Evolutionary conservation across 2,329 filamentous ascomycete species (phyloP), one percentile per base, ranked within the genome.

Genomic region (Exophiala sideris): DNA sequence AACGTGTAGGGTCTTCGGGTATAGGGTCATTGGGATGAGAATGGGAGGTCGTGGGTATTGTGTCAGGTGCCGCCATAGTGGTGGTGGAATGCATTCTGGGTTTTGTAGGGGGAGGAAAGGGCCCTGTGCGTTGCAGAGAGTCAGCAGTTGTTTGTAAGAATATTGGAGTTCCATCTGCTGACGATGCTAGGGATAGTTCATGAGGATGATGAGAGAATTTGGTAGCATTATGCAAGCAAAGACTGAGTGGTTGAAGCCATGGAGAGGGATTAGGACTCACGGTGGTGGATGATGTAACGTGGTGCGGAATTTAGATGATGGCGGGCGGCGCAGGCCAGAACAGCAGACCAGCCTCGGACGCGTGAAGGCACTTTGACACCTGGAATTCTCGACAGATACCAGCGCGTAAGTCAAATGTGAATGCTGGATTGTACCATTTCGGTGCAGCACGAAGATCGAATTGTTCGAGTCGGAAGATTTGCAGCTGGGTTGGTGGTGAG

Each of bases 1-100:
- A 67, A 3, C 64, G 64, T 16, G 64, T 67, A 48, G 75, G 76
- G 60, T 77, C 75, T 67, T 76, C 72, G 3, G 75, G 76, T 48
- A 78, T 70, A 10, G 74, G 74, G 59, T 77, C 73, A 46, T 72
- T 66, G 11, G 76, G 74, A 56, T 77, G 75, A 34, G 73, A 76
- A 47, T 72, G 75, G 11, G 68, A 64, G 4, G 73, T 61, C 21
- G 62, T 50, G 20, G 59, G 56, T 11, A 66, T 35, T 35, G 59
- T 57, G 9, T 58, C 54, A 40, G 44, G 29, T 21, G 53, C 16
- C 32, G 54, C 35, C 18, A 54, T 50, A 12, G 52, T 39, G 45
- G 41, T 29, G 34, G 36, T 34, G 24, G 48, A 32, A 34, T 20
- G 40, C 48, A 58, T 57, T 16, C 33, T 57, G 34, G 36, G 20